Evolutionary conservation across 495 filamentous ascomycete species (phyloP), one percentile per base, ranked within the genome.

Genomic region (Daldinia caldariorum): DNA sequence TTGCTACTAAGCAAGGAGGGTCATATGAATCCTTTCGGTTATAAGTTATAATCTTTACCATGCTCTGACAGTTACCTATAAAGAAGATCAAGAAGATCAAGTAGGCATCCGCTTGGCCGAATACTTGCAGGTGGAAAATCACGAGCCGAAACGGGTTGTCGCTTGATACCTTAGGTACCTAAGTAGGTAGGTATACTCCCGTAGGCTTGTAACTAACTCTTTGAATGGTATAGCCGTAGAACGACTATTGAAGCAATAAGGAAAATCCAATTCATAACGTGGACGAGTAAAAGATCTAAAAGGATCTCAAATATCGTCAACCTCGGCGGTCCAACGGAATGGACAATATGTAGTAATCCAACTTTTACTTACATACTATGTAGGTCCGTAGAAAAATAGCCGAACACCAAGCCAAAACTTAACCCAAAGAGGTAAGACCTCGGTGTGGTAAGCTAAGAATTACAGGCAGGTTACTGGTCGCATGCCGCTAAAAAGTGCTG

Each of bases 291-390:
- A n/a, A n/a, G n/a, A n/a, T n/a, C 43, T 18, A 45, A 47, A 20
- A 47, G 7, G 20, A 47, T 47, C 43, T 12, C 7, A 20, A 35
- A 58, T 45, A 58, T 49, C 32, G 43, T 72, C 53, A 45, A 72
- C 58, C 56, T 70, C 61, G 62, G 70, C 70, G 66, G 70, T 53
- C 70, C 59, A 73, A 60, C 70, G 70, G 70, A 61, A 73, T 26
- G 63, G 53, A 55, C 16, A 39, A 39, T 58, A 26, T 3, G n/a
- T 26, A 53, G 51, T 57, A 61, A 61, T 61, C 47, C 26, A 32
- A 14, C 20, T 49, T 49, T 57, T 14, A n/a, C n/a, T n/a, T n/a
- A n/a, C n/a, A n/a, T n/a, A n/a, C 8, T 7, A 37, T 14, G 22
- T 56, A 34, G 59, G 64, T 50, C 37, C 16, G 14, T 61, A 73